Percentiles rank a stretch among this genome's conserved stretches.
Evolutionary conservation across 2,329 filamentous ascomycete genomes (phyloP).

Genomic region (Clonostachys solani): DNA sequence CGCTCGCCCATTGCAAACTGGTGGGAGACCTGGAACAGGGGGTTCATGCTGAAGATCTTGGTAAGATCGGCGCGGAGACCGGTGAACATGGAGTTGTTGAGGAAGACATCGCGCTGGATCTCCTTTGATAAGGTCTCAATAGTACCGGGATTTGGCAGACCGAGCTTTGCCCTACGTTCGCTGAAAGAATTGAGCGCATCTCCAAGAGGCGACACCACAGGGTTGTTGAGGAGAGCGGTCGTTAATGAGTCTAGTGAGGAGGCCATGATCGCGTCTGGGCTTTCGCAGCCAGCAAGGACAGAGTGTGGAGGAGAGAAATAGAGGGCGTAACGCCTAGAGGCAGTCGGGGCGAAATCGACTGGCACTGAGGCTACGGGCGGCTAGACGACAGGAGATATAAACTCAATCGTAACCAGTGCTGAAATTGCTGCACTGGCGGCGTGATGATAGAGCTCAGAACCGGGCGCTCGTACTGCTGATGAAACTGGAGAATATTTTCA

Average conservation of each 20-base stretch:
- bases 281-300: background rate
- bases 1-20: constrained; percentile 93
- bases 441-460: too few species aligned
- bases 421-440: too few species aligned
- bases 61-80: constrained; percentile 94
- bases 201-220: constrained; percentile 62
- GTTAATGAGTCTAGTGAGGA: constrained; percentile 45
- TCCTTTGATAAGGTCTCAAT: constrained; percentile 87
- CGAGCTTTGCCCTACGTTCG: constrained; percentile 81
- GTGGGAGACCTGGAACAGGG: constrained; percentile 96
- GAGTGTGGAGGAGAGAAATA: background rate
- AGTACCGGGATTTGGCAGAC: constrained; percentile 86
- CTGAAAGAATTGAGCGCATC: constrained; percentile 80
- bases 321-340: too few species aligned
- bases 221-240: constrained; percentile 70
- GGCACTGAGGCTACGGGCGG: too few species aligned
- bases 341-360: too few species aligned
- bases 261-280: constrained; percentile 37
- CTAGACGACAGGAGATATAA: too few species aligned
- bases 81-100: constrained; percentile 95
- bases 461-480: too few species aligned
- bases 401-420: too few species aligned
- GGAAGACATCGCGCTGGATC: constrained; percentile 92
- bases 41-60: constrained; percentile 90
- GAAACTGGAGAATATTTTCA: too few species aligned